Evolutionary conservation across 805 yeast species (phyloP).

Genomic region (Monosporozyma servazzii): DNA sequence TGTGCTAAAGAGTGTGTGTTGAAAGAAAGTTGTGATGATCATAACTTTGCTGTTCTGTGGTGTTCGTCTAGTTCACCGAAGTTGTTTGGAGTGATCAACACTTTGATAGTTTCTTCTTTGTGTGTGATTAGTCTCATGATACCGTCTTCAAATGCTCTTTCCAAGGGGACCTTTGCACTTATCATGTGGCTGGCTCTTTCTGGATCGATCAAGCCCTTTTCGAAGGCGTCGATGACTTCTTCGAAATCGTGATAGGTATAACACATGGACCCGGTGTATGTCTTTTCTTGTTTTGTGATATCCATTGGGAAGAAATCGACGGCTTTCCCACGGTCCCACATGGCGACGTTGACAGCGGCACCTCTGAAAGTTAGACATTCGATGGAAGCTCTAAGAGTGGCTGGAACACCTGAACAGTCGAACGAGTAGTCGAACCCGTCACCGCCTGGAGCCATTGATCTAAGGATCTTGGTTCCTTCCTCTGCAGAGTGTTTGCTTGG

Average conservation of each 20-base stretch:
- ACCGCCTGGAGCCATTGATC: conserved; percentile 35
- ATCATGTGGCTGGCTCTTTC: conserved; percentile 41
- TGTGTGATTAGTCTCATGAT: conserved; percentile 40
- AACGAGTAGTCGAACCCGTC: conserved; percentile 42
- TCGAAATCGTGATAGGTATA: conserved; percentile 50
- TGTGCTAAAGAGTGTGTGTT: not conserved
- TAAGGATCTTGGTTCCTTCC: conserved; percentile 31
- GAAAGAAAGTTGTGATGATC: not conserved
- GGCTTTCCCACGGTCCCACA: conserved; percentile 45
- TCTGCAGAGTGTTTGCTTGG: conserved; percentile 35
- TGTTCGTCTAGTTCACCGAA: conserved; percentile 27
- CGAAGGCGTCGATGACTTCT: conserved; percentile 46
- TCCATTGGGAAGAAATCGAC: conserved; percentile 47
- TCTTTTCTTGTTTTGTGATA: conserved; percentile 46
- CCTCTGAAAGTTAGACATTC: conserved; percentile 47
- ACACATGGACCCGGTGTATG: conserved; percentile 53
- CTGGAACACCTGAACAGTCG: conserved; percentile 45
- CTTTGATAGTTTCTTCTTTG: conserved; percentile 49
- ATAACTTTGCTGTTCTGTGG: conserved; percentile 5
- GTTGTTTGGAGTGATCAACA: conserved; percentile 42
- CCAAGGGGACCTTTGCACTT: conserved; percentile 42
- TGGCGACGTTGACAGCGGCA: conserved; percentile 53
- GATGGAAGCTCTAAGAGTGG: conserved; percentile 44
- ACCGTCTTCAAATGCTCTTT: conserved; percentile 45
- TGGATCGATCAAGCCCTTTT: conserved; percentile 36